Conservation (phyloP, 2,329 filamentous ascomycete genomes). For the Lasiodiplodia theobromae region DNA sequence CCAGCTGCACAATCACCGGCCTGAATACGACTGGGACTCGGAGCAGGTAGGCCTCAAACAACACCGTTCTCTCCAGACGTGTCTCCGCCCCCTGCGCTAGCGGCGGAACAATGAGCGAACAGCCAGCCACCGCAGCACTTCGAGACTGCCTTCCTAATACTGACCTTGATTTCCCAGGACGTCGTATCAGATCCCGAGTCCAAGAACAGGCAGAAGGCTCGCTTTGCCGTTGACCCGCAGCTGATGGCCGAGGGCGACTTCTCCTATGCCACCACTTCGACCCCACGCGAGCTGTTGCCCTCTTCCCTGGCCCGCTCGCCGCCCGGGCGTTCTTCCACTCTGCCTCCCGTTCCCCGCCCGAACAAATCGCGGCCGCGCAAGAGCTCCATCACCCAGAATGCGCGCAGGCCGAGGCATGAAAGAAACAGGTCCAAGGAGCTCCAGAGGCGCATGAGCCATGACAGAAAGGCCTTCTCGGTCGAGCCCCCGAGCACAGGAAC, state of each 20-base stretch:
- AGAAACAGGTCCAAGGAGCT: constrained; percentile 79
- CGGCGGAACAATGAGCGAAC: constrained; percentile 34
- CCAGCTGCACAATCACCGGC: constrained; percentile 80
- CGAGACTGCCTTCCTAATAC: neutral
- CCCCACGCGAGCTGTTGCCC: constrained; percentile 78
- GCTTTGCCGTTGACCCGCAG: constrained; percentile 44
- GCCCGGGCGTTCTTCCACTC: constrained; percentile 83
- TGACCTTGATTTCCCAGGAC: constrained; percentile 38
- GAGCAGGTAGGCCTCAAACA: constrained; percentile 63
- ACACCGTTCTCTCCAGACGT: constrained; percentile 46
- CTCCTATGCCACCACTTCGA: constrained; percentile 51
- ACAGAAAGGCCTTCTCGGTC: constrained; percentile 83
- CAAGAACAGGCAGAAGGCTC: constrained; percentile 47
- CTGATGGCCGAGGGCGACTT: constrained; percentile 29
- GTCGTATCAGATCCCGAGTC: constrained; percentile 48
- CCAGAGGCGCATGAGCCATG: constrained; percentile 74
- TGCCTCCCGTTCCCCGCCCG: constrained; percentile 81
- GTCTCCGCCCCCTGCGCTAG: constrained; percentile 22
- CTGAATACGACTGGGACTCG: constrained; percentile 78
- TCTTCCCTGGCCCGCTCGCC: constrained; percentile 84
- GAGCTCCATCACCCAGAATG: constrained; percentile 82
- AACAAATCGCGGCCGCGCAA: constrained; percentile 80
- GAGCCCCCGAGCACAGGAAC: constrained; percentile 77
- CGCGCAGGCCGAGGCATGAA: constrained; percentile 78
- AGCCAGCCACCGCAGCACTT: constrained; percentile 14